Conservation (phyloP, 345 rosid species). For the Eucalyptus sp. region DNA sequence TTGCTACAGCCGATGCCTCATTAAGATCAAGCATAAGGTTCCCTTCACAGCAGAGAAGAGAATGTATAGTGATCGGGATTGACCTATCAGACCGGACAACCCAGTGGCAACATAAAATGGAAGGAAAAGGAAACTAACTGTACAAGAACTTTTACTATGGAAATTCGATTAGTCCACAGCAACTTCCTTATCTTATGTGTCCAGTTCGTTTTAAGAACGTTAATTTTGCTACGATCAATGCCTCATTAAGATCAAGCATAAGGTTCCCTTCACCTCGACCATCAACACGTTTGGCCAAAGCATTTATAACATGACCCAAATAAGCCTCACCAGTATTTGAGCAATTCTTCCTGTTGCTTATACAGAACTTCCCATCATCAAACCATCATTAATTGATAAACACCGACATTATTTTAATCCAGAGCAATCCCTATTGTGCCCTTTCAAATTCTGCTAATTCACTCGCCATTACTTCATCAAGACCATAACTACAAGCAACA, state of each 20-base stretch:
- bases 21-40: neutral
- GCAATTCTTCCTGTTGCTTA: neutral
- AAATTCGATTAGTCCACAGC: neutral
- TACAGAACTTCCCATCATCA: neutral
- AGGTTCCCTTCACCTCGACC: neutral
- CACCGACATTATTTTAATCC: neutral
- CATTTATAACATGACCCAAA: neutral
- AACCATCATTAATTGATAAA: neutral
- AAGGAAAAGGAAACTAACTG: neutral
- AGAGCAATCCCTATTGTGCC: neutral
- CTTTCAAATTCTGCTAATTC: neutral
- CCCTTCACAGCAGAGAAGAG: neutral
- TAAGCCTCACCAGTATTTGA: neutral
- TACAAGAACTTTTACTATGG: neutral
- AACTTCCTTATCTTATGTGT: neutral
- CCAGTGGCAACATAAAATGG: neutral
- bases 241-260: neutral
- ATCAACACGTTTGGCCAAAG: neutral
- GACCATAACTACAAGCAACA: neutral
- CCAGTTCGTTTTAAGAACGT: neutral
- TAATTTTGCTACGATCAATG: neutral
- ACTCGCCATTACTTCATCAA: constrained; percentile 1
- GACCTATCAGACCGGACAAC: neutral
- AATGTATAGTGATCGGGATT: neutral
- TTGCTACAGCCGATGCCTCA: neutral